Evolutionary conservation across 1,139 yeast genomes (phyloP).

Genomic region (Candida mesenterica): DNA sequence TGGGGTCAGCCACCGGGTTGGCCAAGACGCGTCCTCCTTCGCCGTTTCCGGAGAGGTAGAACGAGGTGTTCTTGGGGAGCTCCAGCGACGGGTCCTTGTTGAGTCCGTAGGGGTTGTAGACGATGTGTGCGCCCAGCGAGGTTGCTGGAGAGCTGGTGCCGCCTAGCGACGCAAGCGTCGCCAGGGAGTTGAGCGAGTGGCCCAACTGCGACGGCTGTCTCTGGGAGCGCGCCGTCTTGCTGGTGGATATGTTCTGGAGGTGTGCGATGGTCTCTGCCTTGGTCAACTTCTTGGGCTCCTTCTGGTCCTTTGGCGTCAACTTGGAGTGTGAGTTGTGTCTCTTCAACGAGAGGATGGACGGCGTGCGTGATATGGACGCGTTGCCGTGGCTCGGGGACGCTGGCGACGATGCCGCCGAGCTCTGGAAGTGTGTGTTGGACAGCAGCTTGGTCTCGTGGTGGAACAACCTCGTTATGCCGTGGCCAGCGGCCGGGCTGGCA

Average conservation of each 20-base stretch:
- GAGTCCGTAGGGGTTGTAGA: conserved; percentile 47
- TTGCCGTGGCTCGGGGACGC: conserved; percentile 2
- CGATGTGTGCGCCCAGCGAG: conserved; percentile 26
- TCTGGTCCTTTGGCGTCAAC: conserved; percentile 2
- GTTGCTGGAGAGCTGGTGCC: conserved; percentile 8
- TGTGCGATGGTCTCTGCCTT: conserved; percentile 43
- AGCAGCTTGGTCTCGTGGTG: conserved; percentile 11
- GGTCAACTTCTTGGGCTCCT: conserved; percentile 25
- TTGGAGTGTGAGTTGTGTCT: conserved; percentile 24
- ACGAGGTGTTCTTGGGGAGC: conserved; percentile 38
- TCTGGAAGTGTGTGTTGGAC: not conserved
- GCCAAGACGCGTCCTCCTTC: conserved; percentile 49
- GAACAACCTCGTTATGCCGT: conserved; percentile 29
- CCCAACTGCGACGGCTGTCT: conserved; percentile 3
- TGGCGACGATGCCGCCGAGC: not conserved
- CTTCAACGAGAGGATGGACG: conserved; percentile 29
- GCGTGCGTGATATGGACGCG: conserved; percentile 18
- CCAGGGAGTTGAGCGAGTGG: conserved; percentile 2
- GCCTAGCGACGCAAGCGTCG: not conserved
- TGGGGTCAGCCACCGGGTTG: conserved; percentile 69
- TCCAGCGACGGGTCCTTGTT: conserved; percentile 37
- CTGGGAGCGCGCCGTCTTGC: conserved; percentile 25
- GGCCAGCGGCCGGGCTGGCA: conserved; percentile 13
- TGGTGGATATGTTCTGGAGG: conserved; percentile 31
- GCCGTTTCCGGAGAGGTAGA: conserved; percentile 38